Evolutionary conservation across 441 rosid genomes (phyloP).

Genomic region (Arabidopsis lyrata): DNA sequence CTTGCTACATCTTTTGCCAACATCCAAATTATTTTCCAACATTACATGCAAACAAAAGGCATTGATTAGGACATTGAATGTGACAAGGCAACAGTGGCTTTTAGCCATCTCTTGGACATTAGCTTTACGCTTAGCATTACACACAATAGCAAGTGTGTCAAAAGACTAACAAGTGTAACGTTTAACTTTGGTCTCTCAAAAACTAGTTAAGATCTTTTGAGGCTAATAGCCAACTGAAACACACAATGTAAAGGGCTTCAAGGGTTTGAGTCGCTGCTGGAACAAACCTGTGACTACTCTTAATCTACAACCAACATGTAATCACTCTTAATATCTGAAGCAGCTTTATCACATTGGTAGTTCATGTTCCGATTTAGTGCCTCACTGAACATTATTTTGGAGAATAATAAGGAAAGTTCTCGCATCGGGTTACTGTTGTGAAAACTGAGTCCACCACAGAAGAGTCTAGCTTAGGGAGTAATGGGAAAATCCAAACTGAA

Average conservation of each 20-base stretch:
- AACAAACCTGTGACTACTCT: too few species aligned
- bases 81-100: slow-evolving; percentile 61
- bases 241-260: too few species aligned
- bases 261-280: neutral
- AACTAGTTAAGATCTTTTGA: neutral
- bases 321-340: neutral
- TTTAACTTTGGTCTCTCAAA: slow-evolving; percentile 20
- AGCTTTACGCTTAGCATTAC: neutral
- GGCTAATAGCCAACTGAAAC: too few species aligned
- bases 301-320: neutral
- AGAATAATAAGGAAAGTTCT: neutral
- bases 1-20: slow-evolving; percentile 61
- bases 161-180: too few species aligned
- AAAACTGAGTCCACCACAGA: too few species aligned
- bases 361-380: too few species aligned
- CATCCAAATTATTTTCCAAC: slow-evolving; percentile 89
- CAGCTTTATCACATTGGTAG: neutral
- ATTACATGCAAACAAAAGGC: slow-evolving; percentile 73
- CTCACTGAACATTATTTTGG: neutral
- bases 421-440: too few species aligned
- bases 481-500: too few species aligned
- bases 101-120: neutral
- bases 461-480: too few species aligned
- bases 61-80: slow-evolving; percentile 72
- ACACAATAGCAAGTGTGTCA: too few species aligned